These are phyloP conservation scores for Brasenia schreberi DNA, from an alignment of 164 flowering plant genomes.

Conservation along the genomic window DNA sequence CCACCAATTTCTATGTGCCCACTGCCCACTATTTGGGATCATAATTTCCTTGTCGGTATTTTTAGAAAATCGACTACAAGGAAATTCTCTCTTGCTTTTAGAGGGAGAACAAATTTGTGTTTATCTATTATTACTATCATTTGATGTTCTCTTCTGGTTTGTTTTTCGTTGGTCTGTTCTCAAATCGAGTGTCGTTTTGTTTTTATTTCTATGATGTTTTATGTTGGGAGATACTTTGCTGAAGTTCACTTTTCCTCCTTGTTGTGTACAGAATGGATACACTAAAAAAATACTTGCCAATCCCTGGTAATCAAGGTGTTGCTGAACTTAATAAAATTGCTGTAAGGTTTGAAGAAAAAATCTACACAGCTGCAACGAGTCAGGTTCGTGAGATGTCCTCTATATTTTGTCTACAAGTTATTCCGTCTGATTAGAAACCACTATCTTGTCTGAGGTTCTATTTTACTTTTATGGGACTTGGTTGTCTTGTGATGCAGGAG, in stretches of 20 bases:
- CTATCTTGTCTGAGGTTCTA: too few relatives aligned
- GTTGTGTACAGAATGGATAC: conserved; percentile 8
- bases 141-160: background rate
- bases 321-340: conserved; percentile 11
- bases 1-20: too few relatives aligned
- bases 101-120: background rate
- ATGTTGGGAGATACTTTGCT: background rate
- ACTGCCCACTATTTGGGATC: background rate
- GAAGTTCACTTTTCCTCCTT: background rate
- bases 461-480: too few relatives aligned
- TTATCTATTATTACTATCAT: background rate
- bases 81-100: too few relatives aligned
- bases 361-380: conserved; percentile 6
- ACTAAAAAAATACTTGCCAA: conserved; percentile 6
- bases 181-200: background rate
- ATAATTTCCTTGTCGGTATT: background rate
- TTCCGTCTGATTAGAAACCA: too few relatives aligned
- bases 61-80: too few relatives aligned
- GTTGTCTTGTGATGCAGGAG: too few relatives aligned
- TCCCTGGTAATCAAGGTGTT: conserved; percentile 4
- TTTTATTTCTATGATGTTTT: background rate
- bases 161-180: background rate
- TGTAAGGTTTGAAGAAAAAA: conserved; percentile 10
- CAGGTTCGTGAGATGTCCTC: conserved; percentile 4
- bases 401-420: too few relatives aligned